Evolutionary conservation across 2,329 filamentous ascomycete genomes (phyloP).

Genomic region (Colletotrichum orchidophilum): DNA sequence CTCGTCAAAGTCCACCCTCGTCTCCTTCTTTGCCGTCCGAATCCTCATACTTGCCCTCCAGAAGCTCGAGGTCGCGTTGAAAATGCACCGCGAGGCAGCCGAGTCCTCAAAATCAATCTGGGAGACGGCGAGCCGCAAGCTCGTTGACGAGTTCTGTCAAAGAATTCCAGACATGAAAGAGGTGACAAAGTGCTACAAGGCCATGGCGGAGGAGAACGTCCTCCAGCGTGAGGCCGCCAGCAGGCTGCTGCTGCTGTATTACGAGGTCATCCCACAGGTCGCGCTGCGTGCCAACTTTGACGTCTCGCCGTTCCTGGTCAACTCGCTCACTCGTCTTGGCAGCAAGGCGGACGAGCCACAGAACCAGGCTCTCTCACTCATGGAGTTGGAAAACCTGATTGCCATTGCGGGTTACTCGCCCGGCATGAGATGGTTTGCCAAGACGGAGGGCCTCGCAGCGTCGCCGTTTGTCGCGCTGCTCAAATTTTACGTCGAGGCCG

Average conservation of each 20-base stretch:
- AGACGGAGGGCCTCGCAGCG: slow-evolving; percentile 67
- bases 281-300: slow-evolving; percentile 89
- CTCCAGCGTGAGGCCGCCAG: slow-evolving; percentile 83
- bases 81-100: slow-evolving; percentile 64
- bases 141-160: slow-evolving; percentile 79
- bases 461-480: slow-evolving; percentile 80
- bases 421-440: slow-evolving; percentile 91
- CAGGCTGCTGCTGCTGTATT: slow-evolving; percentile 84
- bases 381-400: slow-evolving; percentile 85
- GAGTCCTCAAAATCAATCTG: slow-evolving; percentile 61
- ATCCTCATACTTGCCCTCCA: slow-evolving; percentile 81
- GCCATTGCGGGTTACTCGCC: slow-evolving; percentile 83
- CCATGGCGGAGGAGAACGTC: slow-evolving; percentile 72
- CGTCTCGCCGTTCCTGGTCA: slow-evolving; percentile 79
- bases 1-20: slow-evolving; percentile 78
- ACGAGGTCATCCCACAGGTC: slow-evolving; percentile 80
- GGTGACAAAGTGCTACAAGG: slow-evolving; percentile 77
- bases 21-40: slow-evolving; percentile 85
- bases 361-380: slow-evolving; percentile 65
- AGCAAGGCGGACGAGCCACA: slow-evolving; percentile 59
- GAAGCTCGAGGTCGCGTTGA: slow-evolving; percentile 75
- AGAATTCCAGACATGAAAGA: slow-evolving; percentile 86
- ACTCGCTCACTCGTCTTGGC: slow-evolving; percentile 71
- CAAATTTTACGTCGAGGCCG: slow-evolving; percentile 47
- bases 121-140: slow-evolving; percentile 72